These are phyloP conservation scores for Suillus occidentalis DNA, from an alignment of 768 basidiomycete genomes.

Conservation along the genomic window DNA sequence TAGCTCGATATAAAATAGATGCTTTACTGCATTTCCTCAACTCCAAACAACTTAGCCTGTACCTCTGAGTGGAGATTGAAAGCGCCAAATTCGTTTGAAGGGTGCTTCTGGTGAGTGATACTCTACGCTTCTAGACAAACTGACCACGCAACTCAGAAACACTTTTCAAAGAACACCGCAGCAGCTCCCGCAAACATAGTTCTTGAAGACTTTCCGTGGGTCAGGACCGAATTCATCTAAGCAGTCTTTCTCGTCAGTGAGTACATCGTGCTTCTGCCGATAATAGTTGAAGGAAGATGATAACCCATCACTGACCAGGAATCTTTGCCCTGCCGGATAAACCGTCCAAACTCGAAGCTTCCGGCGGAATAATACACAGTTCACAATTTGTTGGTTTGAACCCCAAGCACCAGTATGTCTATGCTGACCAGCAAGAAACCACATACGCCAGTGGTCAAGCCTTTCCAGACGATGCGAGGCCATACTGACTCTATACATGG, in stretches of 20 bases:
- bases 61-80: background rate
- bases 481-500: background rate
- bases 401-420: background rate
- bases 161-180: background rate
- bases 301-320: background rate
- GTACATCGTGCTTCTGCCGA: background rate
- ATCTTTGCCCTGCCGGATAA: background rate
- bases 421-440: background rate
- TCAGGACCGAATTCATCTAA: background rate
- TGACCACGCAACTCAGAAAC: background rate
- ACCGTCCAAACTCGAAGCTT: background rate
- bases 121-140: background rate
- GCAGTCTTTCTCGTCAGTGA: background rate
- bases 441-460: background rate
- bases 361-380: background rate
- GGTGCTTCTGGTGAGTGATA: background rate
- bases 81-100: background rate
- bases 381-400: background rate
- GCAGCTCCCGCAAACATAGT: background rate
- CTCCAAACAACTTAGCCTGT: background rate
- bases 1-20: background rate
- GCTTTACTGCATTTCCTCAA: background rate
- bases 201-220: background rate
- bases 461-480: background rate
- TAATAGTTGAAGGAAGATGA: background rate